Evolutionary conservation across 106 monocot species (phyloP), one percentile per base, ranked within the genome.

Genomic region (Triglochin maritima): DNA sequence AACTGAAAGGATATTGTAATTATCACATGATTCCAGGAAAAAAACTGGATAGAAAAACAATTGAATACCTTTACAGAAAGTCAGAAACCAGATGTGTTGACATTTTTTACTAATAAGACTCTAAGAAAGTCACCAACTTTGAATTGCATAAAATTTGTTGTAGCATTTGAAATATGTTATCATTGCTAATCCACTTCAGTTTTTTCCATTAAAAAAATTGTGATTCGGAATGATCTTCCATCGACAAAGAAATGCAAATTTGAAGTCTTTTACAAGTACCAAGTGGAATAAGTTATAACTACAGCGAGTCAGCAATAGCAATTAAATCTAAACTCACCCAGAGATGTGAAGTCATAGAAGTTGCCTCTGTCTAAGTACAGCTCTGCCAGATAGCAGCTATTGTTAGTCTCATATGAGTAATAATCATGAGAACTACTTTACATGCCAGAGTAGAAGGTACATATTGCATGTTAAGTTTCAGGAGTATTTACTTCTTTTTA

Each of bases 331-430:
- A 29, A 78, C 87, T 81, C 53, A 94, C 94, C 94, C 64, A 94
- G 79, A 5, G 94, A 94, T 15, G 94, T 94, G 69, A 94, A 94
- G 79, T 94, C 94, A 78, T 94, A 90, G 62, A 94, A 94, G 66
- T 87, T 90, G 48, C 85, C 87, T 83, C 81, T 80, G 77, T 94
- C 94, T 71, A 87, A 85, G 62, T 90, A 87, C 13, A 94, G 72
- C 73, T 94, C 94, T 94, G 84, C 69, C 87, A 73, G 51, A 79
- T 55, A 72, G 68, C n/a, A 48, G 29, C 5, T 69, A 57, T 54
- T 13, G 13, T 8, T 54, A 54, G 54, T 8, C 8, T 9, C 1
- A 42, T 52, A 41, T 13, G 17, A 41, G 42, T 10, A 42, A 54
- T 12, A 6, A 67, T 4, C 14, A 60, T 17, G 42, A 17, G 17